These are phyloP conservation scores for Kalmusia sp. DNA, from an alignment of 2,329 filamentous ascomycete genomes.

Conservation along the genomic window DNA sequence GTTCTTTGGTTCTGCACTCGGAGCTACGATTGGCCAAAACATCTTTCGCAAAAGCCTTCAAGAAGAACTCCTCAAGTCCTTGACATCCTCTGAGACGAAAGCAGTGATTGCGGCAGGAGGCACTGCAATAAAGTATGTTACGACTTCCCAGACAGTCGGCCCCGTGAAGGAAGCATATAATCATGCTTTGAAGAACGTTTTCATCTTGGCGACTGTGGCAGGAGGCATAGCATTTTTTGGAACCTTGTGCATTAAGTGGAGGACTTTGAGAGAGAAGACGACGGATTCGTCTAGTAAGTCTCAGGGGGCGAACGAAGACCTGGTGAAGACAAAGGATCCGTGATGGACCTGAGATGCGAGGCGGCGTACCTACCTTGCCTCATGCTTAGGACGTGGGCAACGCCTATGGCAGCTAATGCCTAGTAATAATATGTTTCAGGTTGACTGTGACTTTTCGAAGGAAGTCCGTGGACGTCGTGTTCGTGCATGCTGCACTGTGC, in stretches of 20 bases:
- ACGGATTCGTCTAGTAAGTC: no score
- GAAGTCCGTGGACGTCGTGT: no score
- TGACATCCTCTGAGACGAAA: not conserved
- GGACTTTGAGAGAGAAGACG: conserved; percentile 3
- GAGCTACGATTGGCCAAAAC: conserved; percentile 2
- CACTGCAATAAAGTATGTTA: not conserved
- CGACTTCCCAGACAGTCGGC: no score
- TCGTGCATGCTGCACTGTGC: no score
- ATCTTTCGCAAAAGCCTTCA: not conserved
- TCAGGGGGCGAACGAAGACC: no score
- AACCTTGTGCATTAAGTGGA: conserved; percentile 9
- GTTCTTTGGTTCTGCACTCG: conserved; percentile 1
- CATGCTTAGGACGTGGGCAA: no score
- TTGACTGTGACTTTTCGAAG: no score
- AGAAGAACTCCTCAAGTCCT: not conserved
- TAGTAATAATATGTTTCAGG: no score
- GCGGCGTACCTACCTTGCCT: no score
- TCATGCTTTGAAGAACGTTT: not conserved
- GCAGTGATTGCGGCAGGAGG: conserved; percentile 1
- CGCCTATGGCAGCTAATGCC: no score
- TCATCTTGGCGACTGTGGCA: conserved; percentile 1
- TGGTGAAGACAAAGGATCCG: no score
- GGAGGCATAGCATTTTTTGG: conserved; percentile 3
- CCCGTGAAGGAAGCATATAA: conserved; percentile 2
- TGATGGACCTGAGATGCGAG: no score